These are phyloP conservation scores for Penicillium sumatraense DNA, from an alignment of 2,329 filamentous ascomycete genomes.

Conservation along the genomic window DNA sequence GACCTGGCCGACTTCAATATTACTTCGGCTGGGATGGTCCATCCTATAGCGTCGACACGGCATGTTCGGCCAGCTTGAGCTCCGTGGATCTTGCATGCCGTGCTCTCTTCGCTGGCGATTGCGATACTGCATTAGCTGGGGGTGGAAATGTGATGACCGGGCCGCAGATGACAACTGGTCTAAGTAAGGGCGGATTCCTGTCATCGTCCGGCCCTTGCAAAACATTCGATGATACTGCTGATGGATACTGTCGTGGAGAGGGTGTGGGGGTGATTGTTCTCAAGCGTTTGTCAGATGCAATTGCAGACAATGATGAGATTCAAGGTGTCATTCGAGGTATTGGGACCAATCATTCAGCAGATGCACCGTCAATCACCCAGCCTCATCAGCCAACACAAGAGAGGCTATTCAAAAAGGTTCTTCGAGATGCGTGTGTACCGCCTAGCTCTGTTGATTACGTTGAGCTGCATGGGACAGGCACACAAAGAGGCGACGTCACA, in stretches of 20 bases:
- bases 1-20: constrained; percentile 71
- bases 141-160: constrained; percentile 77
- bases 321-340: constrained; percentile 49
- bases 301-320: constrained; percentile 53
- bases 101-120: constrained; percentile 73
- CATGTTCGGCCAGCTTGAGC: constrained; percentile 63
- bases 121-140: constrained; percentile 78
- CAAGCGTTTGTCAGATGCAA: constrained; percentile 56
- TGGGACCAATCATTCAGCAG: constrained; percentile 50
- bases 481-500: constrained; percentile 45
- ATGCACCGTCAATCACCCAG: constrained; percentile 53
- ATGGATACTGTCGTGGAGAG: constrained; percentile 61
- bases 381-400: constrained; percentile 46
- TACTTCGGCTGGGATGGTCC: constrained; percentile 77
- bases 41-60: constrained; percentile 73
- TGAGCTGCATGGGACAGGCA: constrained; percentile 49
- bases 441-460: constrained; percentile 40
- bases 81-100: constrained; percentile 64
- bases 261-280: constrained; percentile 55
- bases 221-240: constrained; percentile 53
- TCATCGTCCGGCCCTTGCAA: constrained; percentile 51
- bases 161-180: constrained; percentile 74
- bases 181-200: constrained; percentile 58
- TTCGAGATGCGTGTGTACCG: constrained; percentile 44
- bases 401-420: constrained; percentile 41